phyloP scores from a whole-genome alignment of 768 basidiomycete genomes.

The Harrya chromipes region DNA sequence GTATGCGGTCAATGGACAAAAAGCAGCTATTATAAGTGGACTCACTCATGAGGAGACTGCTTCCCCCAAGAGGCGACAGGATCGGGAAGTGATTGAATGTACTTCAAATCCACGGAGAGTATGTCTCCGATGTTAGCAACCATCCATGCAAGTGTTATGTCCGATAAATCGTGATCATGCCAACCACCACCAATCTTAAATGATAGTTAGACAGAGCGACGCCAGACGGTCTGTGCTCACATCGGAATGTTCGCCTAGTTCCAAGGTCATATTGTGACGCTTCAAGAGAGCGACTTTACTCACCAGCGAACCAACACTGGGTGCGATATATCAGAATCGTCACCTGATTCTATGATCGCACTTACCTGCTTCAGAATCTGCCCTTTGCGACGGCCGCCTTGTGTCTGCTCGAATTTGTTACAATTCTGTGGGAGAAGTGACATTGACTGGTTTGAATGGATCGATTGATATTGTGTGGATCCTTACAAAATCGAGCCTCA shows the following conservation, averaged over 20 bases:
- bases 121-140: slow-evolving; percentile 53
- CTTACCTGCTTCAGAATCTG: slow-evolving; percentile 63
- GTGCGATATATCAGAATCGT: slow-evolving; percentile 4
- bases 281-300: slow-evolving; percentile 9
- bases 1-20: not conserved
- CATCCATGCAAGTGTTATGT: slow-evolving; percentile 65
- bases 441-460: not conserved
- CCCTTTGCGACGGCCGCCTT: slow-evolving; percentile 46
- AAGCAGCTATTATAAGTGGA: not conserved
- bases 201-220: not conserved
- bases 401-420: slow-evolving; percentile 61
- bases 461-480: not conserved
- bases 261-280: slow-evolving; percentile 4
- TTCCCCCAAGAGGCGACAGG: slow-evolving; percentile 60
- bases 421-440: slow-evolving; percentile 40
- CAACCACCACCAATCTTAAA: slow-evolving; percentile 69
- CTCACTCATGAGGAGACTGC: slow-evolving; percentile 63
- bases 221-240: slow-evolving; percentile 1
- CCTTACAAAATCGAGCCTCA: slow-evolving; percentile 64
- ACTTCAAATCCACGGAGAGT: slow-evolving; percentile 53
- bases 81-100: slow-evolving; percentile 46
- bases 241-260: slow-evolving; percentile 30
- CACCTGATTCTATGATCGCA: not conserved
- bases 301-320: slow-evolving; percentile 73
- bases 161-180: slow-evolving; percentile 62